Evolutionary conservation across 2,329 filamentous ascomycete species (phyloP).

Genomic region (Alternaria atra): DNA sequence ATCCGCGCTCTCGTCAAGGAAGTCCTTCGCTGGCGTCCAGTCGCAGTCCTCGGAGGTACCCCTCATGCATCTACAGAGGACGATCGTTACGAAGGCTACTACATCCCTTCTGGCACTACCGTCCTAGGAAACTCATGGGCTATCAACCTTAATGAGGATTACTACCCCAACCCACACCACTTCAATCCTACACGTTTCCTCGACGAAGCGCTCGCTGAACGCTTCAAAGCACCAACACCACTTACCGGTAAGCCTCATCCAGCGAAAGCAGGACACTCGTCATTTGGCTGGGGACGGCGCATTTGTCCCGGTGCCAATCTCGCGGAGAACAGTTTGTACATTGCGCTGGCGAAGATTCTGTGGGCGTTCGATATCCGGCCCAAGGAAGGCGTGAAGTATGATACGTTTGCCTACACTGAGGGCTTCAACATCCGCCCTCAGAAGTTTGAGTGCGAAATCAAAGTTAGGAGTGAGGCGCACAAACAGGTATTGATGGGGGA

Average conservation of each 20-base stretch:
- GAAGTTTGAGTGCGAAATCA: conserved; percentile 48
- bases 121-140: conserved; percentile 58
- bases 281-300: conserved; percentile 47
- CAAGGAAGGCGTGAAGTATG: conserved; percentile 44
- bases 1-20: conserved; percentile 52
- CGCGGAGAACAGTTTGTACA: conserved; percentile 43
- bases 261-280: conserved; percentile 43
- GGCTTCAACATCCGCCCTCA: conserved; percentile 53
- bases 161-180: conserved; percentile 51
- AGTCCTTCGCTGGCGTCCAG: conserved; percentile 48
- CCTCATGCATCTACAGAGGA: conserved; percentile 61
- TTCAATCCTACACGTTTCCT: conserved; percentile 56
- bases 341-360: conserved; percentile 44
- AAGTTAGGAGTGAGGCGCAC: conserved; percentile 43
- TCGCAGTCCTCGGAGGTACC: conserved; percentile 55
- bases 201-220: conserved; percentile 27
- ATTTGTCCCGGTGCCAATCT: conserved; percentile 47
- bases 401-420: conserved; percentile 53
- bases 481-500: conserved; percentile 43
- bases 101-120: conserved; percentile 60
- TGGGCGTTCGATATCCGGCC: conserved; percentile 50
- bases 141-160: conserved; percentile 54
- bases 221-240: conserved; percentile 24
- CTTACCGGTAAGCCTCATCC: conserved; percentile 39
- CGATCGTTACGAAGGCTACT: conserved; percentile 60